Percentiles rank a stretch among this genome's conserved stretches.
Evolutionary conservation across 2,329 filamentous ascomycete genomes (phyloP).

Genomic region (Aspergillus sp.): DNA sequence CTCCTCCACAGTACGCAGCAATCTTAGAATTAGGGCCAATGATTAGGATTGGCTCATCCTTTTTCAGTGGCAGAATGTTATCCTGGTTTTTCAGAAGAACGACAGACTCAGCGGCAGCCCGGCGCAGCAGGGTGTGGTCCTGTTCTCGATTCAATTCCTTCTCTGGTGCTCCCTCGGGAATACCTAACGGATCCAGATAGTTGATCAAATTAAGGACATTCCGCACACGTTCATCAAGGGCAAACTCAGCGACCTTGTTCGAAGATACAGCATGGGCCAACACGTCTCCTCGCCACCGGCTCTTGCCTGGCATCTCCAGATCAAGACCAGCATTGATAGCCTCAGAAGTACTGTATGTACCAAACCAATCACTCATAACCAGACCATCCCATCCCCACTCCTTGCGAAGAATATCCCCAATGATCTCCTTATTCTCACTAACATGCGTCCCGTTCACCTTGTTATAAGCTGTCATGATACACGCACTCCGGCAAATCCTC

Average conservation of each 20-base stretch:
- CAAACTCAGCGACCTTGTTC: constrained; percentile 50
- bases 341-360: constrained; percentile 41
- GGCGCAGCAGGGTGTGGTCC: constrained; percentile 57
- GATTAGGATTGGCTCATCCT: constrained; percentile 42
- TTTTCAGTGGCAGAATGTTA: constrained; percentile 52
- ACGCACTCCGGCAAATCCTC: constrained; percentile 48
- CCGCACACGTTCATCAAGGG: constrained; percentile 53
- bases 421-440: constrained; percentile 36
- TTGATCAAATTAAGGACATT: constrained; percentile 56
- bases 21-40: constrained; percentile 51
- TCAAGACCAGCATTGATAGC: constrained; percentile 41
- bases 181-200: constrained; percentile 47
- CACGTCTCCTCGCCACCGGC: constrained; percentile 35
- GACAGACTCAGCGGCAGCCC: constrained; percentile 61
- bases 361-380: constrained; percentile 44
- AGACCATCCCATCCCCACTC: constrained; percentile 43
- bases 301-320: constrained; percentile 43
- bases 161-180: constrained; percentile 52
- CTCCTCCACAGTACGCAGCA: constrained; percentile 52
- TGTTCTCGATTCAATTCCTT: constrained; percentile 52
- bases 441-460: constrained; percentile 47
- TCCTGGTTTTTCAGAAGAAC: constrained; percentile 69
- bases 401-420: constrained; percentile 38
- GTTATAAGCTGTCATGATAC: constrained; percentile 56
- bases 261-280: constrained; percentile 43